Conservation (phyloP, 139 green algal species). For the Coelastrella sp. region DNA sequence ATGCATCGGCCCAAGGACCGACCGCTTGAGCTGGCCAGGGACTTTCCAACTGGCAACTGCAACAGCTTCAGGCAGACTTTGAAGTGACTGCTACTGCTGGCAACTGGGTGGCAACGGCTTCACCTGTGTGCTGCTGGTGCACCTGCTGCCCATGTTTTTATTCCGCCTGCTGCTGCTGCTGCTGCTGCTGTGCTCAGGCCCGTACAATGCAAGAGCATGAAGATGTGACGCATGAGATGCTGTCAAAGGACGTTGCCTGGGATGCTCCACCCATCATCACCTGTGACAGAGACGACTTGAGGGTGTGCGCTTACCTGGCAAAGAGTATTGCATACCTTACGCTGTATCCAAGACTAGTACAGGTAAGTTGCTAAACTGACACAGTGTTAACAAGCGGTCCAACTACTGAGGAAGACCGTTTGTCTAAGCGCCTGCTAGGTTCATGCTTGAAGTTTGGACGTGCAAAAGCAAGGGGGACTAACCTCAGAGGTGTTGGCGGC, state of each 20-base stretch:
- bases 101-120: no score
- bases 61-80: not conserved
- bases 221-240: not conserved
- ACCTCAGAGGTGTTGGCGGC: not conserved
- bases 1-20: no score
- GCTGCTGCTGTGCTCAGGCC: not conserved
- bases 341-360: slow-evolving; percentile 19
- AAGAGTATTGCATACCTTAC: slow-evolving; percentile 36
- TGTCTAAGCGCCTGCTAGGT: not conserved
- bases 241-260: slow-evolving; percentile 3
- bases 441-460: not conserved
- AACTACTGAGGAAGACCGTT: not conserved
- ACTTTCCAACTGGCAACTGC: not conserved
- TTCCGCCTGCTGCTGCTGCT: not conserved
- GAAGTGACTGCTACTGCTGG: not conserved
- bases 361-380: not conserved
- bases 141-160: not conserved
- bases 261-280: slow-evolving; percentile 23
- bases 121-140: not conserved
- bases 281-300: slow-evolving; percentile 25
- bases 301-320: slow-evolving; percentile 41
- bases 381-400: not conserved
- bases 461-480: not conserved
- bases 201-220: slow-evolving; percentile 40
- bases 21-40: not conserved